Percentiles rank a stretch among this genome's conserved stretches.
phyloP scores from a whole-genome alignment of 441 rosid species.

The Erysimum cheiri region DNA sequence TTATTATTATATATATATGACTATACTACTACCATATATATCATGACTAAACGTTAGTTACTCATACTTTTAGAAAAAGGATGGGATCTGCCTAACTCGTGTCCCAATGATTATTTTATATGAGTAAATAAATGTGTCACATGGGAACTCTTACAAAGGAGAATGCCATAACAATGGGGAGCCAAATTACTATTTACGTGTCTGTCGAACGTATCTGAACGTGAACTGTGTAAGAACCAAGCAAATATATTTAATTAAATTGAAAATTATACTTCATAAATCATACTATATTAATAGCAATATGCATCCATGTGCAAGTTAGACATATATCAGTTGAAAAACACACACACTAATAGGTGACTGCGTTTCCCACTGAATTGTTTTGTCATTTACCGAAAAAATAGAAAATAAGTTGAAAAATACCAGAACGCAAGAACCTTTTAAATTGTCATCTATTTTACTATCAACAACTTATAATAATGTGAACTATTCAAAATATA shows the following conservation, averaged over 20 bases:
- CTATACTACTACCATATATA: neutral
- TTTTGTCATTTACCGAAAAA: neutral
- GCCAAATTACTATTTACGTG: constrained; percentile 39
- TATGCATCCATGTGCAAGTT: neutral
- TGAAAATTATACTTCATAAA: neutral
- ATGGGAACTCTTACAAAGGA: constrained; percentile 25
- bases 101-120: constrained; percentile 11
- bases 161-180: constrained; percentile 42
- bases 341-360: neutral
- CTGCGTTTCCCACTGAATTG: neutral
- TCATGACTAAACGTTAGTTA: constrained; percentile 10
- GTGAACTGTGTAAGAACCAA: constrained; percentile 37
- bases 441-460: no score
- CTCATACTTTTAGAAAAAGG: neutral
- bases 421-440: no score
- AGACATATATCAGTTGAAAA: neutral
- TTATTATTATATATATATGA: neutral
- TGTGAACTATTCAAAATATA: no score
- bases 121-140: constrained; percentile 24
- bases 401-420: neutral
- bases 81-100: constrained; percentile 40
- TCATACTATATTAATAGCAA: neutral
- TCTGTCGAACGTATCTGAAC: constrained; percentile 22
- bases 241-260: constrained; percentile 14
- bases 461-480: no score